phyloP scores from a whole-genome alignment of 768 basidiomycete species.

The Termitomyces sp. region DNA sequence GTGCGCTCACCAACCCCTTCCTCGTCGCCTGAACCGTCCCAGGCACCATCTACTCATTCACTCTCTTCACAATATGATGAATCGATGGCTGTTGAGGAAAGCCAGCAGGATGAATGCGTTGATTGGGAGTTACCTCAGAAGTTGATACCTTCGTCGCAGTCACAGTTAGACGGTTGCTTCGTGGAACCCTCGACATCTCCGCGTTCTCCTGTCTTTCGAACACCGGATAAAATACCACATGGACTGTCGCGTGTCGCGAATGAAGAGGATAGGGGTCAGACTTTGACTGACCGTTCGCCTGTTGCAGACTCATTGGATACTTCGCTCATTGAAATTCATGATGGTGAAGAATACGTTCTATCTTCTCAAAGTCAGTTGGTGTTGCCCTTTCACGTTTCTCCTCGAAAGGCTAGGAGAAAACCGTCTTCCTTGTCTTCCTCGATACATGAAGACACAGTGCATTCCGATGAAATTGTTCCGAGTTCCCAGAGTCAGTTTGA shows the following conservation, averaged over 20 bases:
- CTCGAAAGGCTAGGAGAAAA: constrained; percentile 11
- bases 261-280: not conserved
- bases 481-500: constrained; percentile 43
- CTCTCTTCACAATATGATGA: not conserved
- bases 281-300: not conserved
- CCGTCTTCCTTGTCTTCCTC: constrained; percentile 1
- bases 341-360: constrained; percentile 17
- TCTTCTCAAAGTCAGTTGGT: constrained; percentile 33
- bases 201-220: not conserved
- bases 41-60: not conserved
- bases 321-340: not conserved
- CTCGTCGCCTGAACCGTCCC: not conserved
- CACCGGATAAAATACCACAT: not conserved
- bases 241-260: not conserved
- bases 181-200: not conserved
- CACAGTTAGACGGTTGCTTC: constrained; percentile 18
- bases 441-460: not conserved
- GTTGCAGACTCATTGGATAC: not conserved
- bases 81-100: not conserved
- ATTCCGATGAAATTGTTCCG: constrained; percentile 26
- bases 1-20: not conserved
- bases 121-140: constrained; percentile 5
- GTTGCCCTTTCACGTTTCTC: constrained; percentile 16
- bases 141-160: constrained; percentile 31
- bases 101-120: not conserved